A percentile compares a stretch with the other conserved stretches of the same genome.
phyloP scores from a whole-genome alignment of 257 asterid genomes.

The Linderniella brevidens region DNA sequence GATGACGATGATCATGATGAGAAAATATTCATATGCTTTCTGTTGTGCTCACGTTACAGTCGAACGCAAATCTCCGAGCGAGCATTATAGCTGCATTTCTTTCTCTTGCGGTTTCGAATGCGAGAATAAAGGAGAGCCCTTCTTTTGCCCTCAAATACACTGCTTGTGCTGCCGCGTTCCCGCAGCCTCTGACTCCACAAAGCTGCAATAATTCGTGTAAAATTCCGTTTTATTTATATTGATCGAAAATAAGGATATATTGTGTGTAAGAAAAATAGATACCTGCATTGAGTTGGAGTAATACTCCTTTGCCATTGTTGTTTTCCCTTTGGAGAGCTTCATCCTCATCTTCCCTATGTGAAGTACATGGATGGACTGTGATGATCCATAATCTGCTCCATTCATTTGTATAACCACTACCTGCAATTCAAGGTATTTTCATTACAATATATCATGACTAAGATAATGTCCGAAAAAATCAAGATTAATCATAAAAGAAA shows the following conservation, averaged over 20 bases:
- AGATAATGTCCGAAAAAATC: no score
- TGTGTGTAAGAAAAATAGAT: slow-evolving; percentile 3
- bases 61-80: slow-evolving; percentile 86
- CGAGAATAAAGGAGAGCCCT: slow-evolving; percentile 56
- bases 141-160: slow-evolving; percentile 66
- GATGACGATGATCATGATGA: neutral
- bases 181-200: slow-evolving; percentile 97
- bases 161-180: slow-evolving; percentile 90
- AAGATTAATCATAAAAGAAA: neutral
- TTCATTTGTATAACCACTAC: slow-evolving; percentile 70
- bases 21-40: neutral
- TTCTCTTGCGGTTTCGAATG: slow-evolving; percentile 81
- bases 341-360: slow-evolving; percentile 86
- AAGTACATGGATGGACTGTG: slow-evolving; percentile 56
- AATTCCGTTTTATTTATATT: no score
- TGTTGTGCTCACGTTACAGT: slow-evolving; percentile 65
- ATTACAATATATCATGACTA: no score
- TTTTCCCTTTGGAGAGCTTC: slow-evolving; percentile 65
- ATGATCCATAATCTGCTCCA: slow-evolving; percentile 37
- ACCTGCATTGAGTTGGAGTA: slow-evolving; percentile 94
- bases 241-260: no score
- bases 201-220: slow-evolving; percentile 27
- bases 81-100: slow-evolving; percentile 95
- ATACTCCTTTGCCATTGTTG: slow-evolving; percentile 57
- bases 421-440: slow-evolving; percentile 20